Evolutionary conservation across 768 basidiomycete genomes (phyloP), one percentile per base, ranked within the genome.

Genomic region (Vararia minispora): DNA sequence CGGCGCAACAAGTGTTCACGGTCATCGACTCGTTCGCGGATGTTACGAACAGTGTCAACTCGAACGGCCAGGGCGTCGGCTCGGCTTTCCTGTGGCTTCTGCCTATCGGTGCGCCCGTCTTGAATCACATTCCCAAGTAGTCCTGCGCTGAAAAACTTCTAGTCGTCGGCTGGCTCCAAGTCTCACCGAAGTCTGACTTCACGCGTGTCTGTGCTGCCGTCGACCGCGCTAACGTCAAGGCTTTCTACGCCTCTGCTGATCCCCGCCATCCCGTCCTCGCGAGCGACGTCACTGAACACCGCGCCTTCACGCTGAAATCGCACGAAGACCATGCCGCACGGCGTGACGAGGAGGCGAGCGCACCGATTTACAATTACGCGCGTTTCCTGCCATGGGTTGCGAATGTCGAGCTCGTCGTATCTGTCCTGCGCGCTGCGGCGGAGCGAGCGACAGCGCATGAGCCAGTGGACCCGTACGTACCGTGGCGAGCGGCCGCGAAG

Each of bases 41-140:
- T 22, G 33, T 57, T 2, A 26, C 21, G 8, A 39, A 45, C 4
- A 27, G 49, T 13, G 45, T 64, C 2, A 49, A 58, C 21, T 51
- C 55, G 1, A 61, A 54, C 24, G 65, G 65, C 0, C 56, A 64
- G 36, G 60, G 56, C 16, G 59, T 62, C 6, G 65, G 61, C 3
- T 59, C 60, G 2, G 48, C 61, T 12, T 70, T 64, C 65, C 44
- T 68, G 6, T 70, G 66, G 64, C 53, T 69, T 14, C 28, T 69
- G 6, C 57, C 66, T 0, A 44, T 68, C 4, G 58, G 45, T 61
- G 3, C 61, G 64, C 4, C 68, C 65, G 61, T 45, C 68, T 6
- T 53, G 63, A 33, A 42, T 66, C 6, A 61, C 64, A 60, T 66
- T 42, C 51, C n/a, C n/a, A n/a, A n/a, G n/a, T n/a, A n/a, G n/a